phyloP scores from a whole-genome alignment of 257 asterid genomes.

The Verbena officinalis region DNA sequence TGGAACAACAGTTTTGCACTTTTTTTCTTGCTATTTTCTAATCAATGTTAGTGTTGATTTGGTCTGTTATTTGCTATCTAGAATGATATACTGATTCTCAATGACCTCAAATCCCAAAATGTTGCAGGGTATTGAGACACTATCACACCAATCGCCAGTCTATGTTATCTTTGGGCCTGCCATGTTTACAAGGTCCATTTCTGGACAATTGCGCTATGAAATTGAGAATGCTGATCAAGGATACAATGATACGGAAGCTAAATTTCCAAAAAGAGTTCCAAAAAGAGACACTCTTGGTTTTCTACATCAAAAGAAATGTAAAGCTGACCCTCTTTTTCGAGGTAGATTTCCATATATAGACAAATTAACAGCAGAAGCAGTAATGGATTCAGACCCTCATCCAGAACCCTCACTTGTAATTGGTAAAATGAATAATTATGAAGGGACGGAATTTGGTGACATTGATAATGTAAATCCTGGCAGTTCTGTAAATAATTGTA shows the following conservation, averaged over 20 bases:
- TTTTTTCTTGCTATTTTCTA: background rate
- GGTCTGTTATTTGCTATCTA: conserved; percentile 12
- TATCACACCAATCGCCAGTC: conserved; percentile 31
- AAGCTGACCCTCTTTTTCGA: conserved; percentile 23
- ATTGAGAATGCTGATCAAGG: conserved; percentile 23
- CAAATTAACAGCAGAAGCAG: conserved; percentile 27
- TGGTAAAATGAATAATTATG: conserved; percentile 27
- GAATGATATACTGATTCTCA: conserved; percentile 11
- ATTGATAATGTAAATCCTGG: conserved; percentile 30
- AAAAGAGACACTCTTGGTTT: conserved; percentile 24
- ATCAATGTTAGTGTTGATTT: conserved; percentile 15
- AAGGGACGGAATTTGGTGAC: conserved; percentile 29
- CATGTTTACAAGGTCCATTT: conserved; percentile 25
- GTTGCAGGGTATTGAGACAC: conserved; percentile 40
- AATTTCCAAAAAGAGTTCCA: conserved; percentile 19
- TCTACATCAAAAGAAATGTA: conserved; percentile 28
- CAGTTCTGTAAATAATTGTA: conserved; percentile 24
- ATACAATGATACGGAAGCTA: conserved; percentile 23
- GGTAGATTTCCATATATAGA: conserved; percentile 25
- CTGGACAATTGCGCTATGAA: conserved; percentile 31
- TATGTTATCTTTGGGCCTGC: conserved; percentile 25
- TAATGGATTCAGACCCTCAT: conserved; percentile 21
- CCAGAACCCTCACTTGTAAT: conserved; percentile 32
- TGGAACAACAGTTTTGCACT: background rate
- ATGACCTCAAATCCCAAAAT: conserved; percentile 13